Conservation (phyloP, 78 protist genomes). For the Chrysochromulina parva region DNA sequence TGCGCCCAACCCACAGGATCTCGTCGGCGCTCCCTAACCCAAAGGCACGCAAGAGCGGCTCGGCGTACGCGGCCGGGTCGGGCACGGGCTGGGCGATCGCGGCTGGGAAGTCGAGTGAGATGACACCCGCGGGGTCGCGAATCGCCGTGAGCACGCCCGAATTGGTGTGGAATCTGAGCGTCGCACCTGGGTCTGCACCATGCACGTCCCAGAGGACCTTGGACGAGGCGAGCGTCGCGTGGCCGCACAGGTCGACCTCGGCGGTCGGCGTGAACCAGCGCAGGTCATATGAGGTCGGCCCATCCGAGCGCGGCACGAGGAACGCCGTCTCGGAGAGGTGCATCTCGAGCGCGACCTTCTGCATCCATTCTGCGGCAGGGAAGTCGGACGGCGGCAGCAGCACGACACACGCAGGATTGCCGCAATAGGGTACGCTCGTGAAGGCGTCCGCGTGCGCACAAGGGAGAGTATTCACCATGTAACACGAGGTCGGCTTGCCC, state of each 20-base stretch:
- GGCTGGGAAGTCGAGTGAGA: not conserved
- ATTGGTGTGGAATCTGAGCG: not conserved
- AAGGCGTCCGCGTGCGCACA: slow-evolving; percentile 29
- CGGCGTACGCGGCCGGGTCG: not conserved
- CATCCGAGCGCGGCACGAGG: not conserved
- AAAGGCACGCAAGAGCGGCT: not conserved
- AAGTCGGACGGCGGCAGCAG: not conserved
- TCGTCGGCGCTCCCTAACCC: not conserved
- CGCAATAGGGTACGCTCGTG: not conserved
- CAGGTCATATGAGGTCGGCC: not conserved
- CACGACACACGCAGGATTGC: slow-evolving; percentile 34
- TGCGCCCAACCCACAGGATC: not conserved
- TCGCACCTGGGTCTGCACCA: not conserved
- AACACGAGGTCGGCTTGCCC: no score
- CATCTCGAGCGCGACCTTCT: slow-evolving; percentile 12
- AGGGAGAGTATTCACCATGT: no score
- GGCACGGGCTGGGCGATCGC: not conserved
- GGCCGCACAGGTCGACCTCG: slow-evolving; percentile 36
- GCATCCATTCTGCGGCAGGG: slow-evolving; percentile 14
- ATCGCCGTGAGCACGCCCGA: not conserved
- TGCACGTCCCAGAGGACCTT: not conserved
- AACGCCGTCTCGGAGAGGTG: slow-evolving; percentile 34
- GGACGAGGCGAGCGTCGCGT: slow-evolving; percentile 27
- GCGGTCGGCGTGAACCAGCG: slow-evolving; percentile 36
- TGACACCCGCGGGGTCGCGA: not conserved